phyloP scores from a whole-genome alignment of 2,329 filamentous ascomycete genomes.

The Alternaria burnsii region DNA sequence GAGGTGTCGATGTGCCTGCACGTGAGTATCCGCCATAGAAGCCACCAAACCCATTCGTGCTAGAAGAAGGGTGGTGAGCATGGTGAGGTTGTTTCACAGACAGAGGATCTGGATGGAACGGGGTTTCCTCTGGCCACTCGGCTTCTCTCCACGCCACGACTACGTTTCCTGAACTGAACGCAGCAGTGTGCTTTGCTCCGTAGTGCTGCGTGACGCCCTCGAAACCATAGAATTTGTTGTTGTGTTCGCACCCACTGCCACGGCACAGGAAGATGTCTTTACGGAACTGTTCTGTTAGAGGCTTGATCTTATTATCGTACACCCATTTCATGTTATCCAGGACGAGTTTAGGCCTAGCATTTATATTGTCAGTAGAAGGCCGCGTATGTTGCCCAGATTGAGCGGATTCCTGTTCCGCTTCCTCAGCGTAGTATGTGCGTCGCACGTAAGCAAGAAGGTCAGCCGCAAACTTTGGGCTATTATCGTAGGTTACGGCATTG shows the following conservation, averaged over 20 bases:
- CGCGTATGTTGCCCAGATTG: slow-evolving; percentile 8
- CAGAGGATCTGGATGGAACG: slow-evolving; percentile 71
- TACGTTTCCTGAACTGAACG: slow-evolving; percentile 74
- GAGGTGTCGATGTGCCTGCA: slow-evolving; percentile 48
- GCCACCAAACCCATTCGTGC: slow-evolving; percentile 35
- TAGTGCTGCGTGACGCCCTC: slow-evolving; percentile 84
- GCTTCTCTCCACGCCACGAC: slow-evolving; percentile 79
- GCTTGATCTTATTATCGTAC: slow-evolving; percentile 79
- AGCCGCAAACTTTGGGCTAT: slow-evolving; percentile 72
- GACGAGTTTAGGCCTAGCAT: slow-evolving; percentile 70
- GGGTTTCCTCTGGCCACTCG: slow-evolving; percentile 79
- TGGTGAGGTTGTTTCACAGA: slow-evolving; percentile 52
- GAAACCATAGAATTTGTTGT: slow-evolving; percentile 75
- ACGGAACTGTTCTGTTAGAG: slow-evolving; percentile 69
- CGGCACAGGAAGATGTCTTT: slow-evolving; percentile 81
- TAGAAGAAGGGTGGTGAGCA: slow-evolving; percentile 37
- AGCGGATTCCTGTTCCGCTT: slow-evolving; percentile 63
- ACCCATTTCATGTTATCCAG: slow-evolving; percentile 89
- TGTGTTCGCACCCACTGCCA: slow-evolving; percentile 66
- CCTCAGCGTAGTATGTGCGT: slow-evolving; percentile 70
- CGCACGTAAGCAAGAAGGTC: slow-evolving; percentile 75
- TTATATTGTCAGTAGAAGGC: slow-evolving; percentile 29
- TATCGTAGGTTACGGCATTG: slow-evolving; percentile 69
- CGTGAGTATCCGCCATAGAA: slow-evolving; percentile 51
- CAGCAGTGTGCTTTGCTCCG: slow-evolving; percentile 79